Base-by-base conservation (phyloP, 306 rosid genomes). In the Calophaca sinica region DNA sequence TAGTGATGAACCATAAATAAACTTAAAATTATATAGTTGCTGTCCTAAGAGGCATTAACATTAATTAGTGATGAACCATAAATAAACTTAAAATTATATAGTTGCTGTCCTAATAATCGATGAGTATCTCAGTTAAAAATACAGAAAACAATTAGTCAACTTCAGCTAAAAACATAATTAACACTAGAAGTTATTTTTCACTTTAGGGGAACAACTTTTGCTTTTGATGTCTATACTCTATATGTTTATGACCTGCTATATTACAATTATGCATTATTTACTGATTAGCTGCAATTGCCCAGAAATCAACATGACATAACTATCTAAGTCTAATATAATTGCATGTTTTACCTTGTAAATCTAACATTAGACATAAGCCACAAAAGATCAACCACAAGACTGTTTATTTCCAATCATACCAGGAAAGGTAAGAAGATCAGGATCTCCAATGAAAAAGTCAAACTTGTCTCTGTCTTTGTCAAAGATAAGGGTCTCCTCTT, bases 391-490 rank as follows among this genome's bases (percentile, higher is more conserved):
- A 36, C 31, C 11, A 38, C 31, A 14, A 28, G 33, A 33, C 3
- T 14, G n/a, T 36, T 60, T 38, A 65, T 54, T 50, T 14, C 9
- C 0, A 74, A 51, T 13, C 82, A 70, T 89, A 92, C 94, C 94
- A 39, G 88, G 90, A 71, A 90, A 93, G 39, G 77, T 77, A 29
- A 54, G 77, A 82, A 90, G 87, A 84, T 93, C 98, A 0, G 96
- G 92, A 78, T 93, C 98, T 48, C 96, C 96, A 54, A 93, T 65
- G 78, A 35, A 80, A 77, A 93, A 88, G 53, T 88, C 84, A 77
- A 88, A 90, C 71, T 90, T 82, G 82, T 93, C 94, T 31, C 50
- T 78, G 31, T 88, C 75, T 64, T 64, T 75, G 87, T 93, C 88
- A 86, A 82, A 93, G 76, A 93, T 84, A 70, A 81, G 84, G 35